Evolutionary conservation across 192 early-diverging fungal species (phyloP).

Genomic region (Backusella westeae): DNA sequence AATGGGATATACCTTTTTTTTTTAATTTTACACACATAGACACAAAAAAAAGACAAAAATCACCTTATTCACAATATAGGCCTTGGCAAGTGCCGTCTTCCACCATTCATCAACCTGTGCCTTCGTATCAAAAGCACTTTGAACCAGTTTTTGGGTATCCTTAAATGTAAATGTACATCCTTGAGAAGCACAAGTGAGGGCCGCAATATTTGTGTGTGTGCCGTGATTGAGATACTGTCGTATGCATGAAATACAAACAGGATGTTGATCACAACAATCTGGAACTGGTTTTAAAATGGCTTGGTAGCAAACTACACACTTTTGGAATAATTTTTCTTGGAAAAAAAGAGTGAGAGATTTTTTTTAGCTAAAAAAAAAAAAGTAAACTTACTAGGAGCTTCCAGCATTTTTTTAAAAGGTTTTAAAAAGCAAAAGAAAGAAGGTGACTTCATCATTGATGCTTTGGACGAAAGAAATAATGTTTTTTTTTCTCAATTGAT

Average conservation of each 20-base stretch:
- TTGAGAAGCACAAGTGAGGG: neutral
- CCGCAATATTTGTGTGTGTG: neutral
- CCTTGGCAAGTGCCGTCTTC: neutral
- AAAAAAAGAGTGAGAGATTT: neutral
- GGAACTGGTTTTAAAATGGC: neutral
- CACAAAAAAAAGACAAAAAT: neutral
- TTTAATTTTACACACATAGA: neutral
- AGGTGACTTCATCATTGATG: neutral
- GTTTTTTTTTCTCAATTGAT: neutral
- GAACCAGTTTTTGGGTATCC: neutral
- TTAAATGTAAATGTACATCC: neutral
- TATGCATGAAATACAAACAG: neutral
- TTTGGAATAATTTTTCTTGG: neutral
- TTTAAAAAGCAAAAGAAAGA: neutral
- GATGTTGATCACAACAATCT: neutral
- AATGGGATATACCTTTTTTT: neutral
- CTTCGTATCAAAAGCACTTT: neutral
- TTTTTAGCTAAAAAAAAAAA: neutral
- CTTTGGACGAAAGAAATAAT: neutral
- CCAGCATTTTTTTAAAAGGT: neutral
- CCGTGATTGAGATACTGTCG: neutral
- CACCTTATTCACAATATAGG: slow-evolving; percentile 4
- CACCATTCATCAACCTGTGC: neutral
- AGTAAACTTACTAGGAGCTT: neutral
- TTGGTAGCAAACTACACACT: neutral